phyloP scores from a whole-genome alignment of 768 basidiomycete genomes.

The Daedaleopsis sinensis region DNA sequence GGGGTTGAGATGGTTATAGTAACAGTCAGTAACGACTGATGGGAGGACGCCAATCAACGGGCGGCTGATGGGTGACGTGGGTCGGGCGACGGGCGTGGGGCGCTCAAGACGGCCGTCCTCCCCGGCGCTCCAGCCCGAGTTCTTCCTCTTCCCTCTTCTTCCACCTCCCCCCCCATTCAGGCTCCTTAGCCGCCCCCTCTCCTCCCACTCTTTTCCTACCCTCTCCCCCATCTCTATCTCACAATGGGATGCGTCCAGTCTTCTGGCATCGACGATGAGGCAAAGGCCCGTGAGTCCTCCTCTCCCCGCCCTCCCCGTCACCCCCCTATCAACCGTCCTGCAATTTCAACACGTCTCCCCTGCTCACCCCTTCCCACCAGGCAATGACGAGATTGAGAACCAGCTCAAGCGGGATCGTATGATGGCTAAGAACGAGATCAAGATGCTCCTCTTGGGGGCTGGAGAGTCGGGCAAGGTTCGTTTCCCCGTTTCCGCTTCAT shows the following conservation, averaged over 20 bases:
- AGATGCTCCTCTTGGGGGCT: constrained; percentile 94
- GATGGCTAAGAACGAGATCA: constrained; percentile 92
- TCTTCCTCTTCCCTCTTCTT: constrained; percentile 1
- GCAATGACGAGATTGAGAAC: constrained; percentile 92
- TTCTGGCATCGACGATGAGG: constrained; percentile 72
- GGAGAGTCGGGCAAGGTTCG: constrained; percentile 94
- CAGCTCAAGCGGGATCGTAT: constrained; percentile 88
- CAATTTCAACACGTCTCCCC: background rate
- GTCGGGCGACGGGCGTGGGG: constrained; percentile 3
- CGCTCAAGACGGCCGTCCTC: constrained; percentile 3
- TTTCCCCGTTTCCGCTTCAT: background rate
- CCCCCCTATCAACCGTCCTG: background rate
- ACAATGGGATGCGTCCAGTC: constrained; percentile 79
- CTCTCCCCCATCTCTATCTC: constrained; percentile 22
- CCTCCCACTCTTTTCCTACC: constrained; percentile 12
- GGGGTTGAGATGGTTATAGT: too few relatives aligned
- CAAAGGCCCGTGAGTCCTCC: constrained; percentile 71
- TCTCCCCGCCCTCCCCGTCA: background rate
- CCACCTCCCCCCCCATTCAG: constrained; percentile 6
- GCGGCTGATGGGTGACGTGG: constrained; percentile 9
- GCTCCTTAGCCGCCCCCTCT: constrained; percentile 17
- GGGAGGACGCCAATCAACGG: background rate
- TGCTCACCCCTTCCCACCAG: constrained; percentile 39
- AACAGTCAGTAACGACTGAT: too few relatives aligned
- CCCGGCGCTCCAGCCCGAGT: background rate